These are phyloP conservation scores for Mycena amicta DNA, from an alignment of 768 basidiomycete genomes.

Conservation along the genomic window DNA sequence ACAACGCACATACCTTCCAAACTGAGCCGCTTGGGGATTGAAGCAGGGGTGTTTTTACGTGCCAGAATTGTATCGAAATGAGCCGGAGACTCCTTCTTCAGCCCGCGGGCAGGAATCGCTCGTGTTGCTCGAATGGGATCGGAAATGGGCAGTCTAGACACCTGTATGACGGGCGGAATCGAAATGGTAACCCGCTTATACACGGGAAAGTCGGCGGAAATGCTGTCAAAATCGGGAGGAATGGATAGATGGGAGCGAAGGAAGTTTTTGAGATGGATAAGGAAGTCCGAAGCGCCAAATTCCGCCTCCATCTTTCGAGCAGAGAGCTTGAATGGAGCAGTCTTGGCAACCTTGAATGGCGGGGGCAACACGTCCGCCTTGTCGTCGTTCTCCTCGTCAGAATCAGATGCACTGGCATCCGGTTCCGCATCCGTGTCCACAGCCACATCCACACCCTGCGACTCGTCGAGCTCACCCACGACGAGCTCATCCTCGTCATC, in stretches of 20 bases:
- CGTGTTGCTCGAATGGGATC: background rate
- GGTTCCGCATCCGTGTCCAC: background rate
- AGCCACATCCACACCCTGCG: background rate
- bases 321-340: background rate
- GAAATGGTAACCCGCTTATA: background rate
- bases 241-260: background rate
- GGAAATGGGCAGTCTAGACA: background rate
- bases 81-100: conserved; percentile 1
- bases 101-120: background rate
- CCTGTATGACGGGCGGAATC: background rate
- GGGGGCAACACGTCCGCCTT: background rate
- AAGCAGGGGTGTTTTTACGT: background rate
- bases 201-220: background rate
- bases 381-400: no score
- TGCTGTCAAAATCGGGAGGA: background rate
- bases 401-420: background rate
- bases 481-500: background rate
- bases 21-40: background rate
- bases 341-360: background rate
- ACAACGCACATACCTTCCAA: background rate
- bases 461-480: background rate
- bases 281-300: background rate
- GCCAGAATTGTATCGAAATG: background rate
- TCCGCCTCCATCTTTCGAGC: background rate
- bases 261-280: background rate